Base-by-base conservation (phyloP, 176 grass and related monocot species). In the Ensete glaucum region DNA sequence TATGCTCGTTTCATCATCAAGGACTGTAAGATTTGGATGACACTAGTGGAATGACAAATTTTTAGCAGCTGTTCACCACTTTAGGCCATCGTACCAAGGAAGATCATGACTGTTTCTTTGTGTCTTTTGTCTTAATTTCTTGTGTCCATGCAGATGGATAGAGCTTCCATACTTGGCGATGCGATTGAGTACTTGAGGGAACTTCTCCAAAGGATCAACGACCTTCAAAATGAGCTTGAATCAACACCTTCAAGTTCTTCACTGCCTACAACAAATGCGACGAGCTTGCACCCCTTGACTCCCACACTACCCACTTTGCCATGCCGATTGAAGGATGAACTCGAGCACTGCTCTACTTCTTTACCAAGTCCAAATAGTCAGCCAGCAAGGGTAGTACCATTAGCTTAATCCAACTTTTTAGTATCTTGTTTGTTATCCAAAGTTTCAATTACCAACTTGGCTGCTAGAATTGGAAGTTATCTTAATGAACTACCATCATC, bases 171-270 rank as follows among this genome's bases (percentile, higher is more conserved):
- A 84, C 83, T 98, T 3, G 94, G 94, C 0, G 90, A 98, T 23
- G 94, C 94, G 43, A 93, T 93, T 16, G 94, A 98, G 75, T 98
- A 98, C 84, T 79, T 98, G 52, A 98, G 87, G 75, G 94, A 98
- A 56, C 94, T 98, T 15, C 80, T 98, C 24, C 94, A 98, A 15
- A 98, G 90, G 84, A 98, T 98, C 82, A 89, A 91, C 1, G 86
- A 93, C 75, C 79, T 98, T 82, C 94, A 98, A 82, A 89, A 89
- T 22, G 94, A 93, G 75, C 86, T 98, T 17, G 94, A 98, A 73
- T 85, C 90, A 0, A 67, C 88, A 9, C 80, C 82, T 73, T 91
- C 86, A 48, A 76, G 85, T 55, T 87, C 85, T 53, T 81, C 91
- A 25, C 82, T 90, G 74, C 94, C 85, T 82, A 69, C 75, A 54